These are phyloP conservation scores for Russula griseocarnosa DNA, from an alignment of 768 basidiomycete species.

Conservation along the genomic window DNA sequence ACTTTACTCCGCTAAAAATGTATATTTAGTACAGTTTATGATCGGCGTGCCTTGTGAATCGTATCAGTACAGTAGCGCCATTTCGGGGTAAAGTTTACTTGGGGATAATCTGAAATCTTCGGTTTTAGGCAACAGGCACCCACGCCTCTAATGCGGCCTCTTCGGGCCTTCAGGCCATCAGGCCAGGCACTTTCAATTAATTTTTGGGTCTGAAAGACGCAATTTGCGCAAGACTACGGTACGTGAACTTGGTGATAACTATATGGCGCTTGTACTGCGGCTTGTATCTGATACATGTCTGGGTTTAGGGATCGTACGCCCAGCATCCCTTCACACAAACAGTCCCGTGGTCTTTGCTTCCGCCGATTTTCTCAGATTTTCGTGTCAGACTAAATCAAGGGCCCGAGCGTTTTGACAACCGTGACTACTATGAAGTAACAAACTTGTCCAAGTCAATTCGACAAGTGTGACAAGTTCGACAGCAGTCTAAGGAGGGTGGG, in stretches of 20 bases:
- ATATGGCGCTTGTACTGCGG: no score
- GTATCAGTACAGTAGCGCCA: neutral
- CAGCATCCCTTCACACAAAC: slow-evolving; percentile 1
- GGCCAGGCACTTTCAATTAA: neutral
- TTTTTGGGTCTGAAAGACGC: neutral
- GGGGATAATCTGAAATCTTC: neutral
- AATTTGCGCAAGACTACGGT: neutral
- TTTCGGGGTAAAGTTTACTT: neutral
- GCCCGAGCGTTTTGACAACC: neutral
- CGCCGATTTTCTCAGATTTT: neutral
- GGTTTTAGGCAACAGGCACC: neutral
- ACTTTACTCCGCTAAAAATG: neutral
- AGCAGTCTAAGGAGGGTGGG: neutral
- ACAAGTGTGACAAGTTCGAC: neutral
- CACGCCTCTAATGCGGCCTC: no score
- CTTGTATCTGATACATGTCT: neutral
- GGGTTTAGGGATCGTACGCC: neutral
- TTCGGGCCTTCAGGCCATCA: neutral
- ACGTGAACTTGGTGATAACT: neutral
- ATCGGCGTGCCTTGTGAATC: neutral
- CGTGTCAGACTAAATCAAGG: neutral
- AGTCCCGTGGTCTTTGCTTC: neutral
- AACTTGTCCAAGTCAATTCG: neutral
- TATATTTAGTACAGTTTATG: neutral
- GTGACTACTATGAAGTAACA: neutral